phyloP scores from a whole-genome alignment of 345 rosid species.

The Heritiera littoralis region DNA sequence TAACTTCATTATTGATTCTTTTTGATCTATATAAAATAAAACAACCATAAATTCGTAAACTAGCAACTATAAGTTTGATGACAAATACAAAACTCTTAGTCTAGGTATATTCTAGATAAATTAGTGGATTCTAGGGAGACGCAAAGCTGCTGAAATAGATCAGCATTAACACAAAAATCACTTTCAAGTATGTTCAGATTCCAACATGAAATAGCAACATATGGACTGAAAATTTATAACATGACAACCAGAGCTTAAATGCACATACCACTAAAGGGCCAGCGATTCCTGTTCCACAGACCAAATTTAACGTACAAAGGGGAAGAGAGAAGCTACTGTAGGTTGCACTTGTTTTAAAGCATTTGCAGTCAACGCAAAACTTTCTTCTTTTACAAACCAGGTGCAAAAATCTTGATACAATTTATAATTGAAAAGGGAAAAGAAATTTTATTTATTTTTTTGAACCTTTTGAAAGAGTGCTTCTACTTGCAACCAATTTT shows the following conservation, averaged over 20 bases:
- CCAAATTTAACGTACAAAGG: neutral
- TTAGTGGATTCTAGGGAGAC: neutral
- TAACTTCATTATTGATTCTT: slow-evolving; percentile 31
- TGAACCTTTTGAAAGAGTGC: too few species aligned
- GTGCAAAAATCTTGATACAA: neutral
- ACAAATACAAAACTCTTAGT: slow-evolving; percentile 12
- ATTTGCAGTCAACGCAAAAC: neutral
- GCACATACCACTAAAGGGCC: neutral
- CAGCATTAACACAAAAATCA: neutral
- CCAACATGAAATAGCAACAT: neutral
- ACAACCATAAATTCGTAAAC: slow-evolving; percentile 16
- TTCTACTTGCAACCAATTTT: too few species aligned
- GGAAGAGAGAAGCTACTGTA: neutral
- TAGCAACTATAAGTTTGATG: slow-evolving; percentile 13
- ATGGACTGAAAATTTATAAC: neutral
- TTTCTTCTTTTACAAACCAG: neutral
- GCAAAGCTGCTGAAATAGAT: neutral
- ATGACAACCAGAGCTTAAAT: neutral
- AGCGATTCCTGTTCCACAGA: neutral
- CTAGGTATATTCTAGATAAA: neutral
- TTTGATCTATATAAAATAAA: slow-evolving; percentile 34
- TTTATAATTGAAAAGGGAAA: neutral
- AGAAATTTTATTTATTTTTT: too few species aligned
- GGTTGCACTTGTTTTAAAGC: neutral
- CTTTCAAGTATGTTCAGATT: neutral